Base-by-base conservation (phyloP, 768 basidiomycete genomes). In the Sarcodon sp. region DNA sequence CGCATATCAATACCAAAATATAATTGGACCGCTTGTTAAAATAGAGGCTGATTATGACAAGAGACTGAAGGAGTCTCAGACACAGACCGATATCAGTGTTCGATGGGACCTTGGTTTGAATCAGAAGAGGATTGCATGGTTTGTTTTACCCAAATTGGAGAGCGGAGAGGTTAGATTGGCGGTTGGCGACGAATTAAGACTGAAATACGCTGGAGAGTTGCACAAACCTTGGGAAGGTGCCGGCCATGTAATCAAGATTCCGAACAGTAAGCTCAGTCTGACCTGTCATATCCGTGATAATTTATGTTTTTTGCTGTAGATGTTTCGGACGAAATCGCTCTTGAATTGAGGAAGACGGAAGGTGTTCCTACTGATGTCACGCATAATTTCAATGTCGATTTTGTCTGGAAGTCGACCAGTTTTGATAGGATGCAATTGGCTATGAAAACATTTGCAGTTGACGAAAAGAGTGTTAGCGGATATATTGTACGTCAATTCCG, bases 1-100 rank as follows among this genome's bases (percentile, higher is more conserved):
- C 63, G 96, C 96, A 41, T 99, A 98, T 60, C 96, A 98, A 59
- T 99, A 99, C 63, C 96, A 99, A 69, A 99, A 99, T 61, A 98
- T 99, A 48, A 94, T 98, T 58, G 96, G 96, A 4, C 96, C 96
- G 12, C 77, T 99, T 43, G 96, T 99, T 65, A 99, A 99, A 70
- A 98, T 99, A 56, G 96, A 99, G 61, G 96, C 96, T 2, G 96
- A 99, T 67, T 99, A 97, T 58, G 96, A 99, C 61, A 97, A 97
- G 68, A 77, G 83, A 47, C 74, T 98, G 58, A 99, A 99, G 67
- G 96, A 99, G 64, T 89, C 90, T 51, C 96, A 99, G 68, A 98
- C 96, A 0, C 94, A 99, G 68, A 96, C 88, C 4, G 90, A 94
- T 53, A 93, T 99, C 58, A 81, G 83, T 27, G 85, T 99, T 18